Evolutionary conservation across 805 yeast genomes (phyloP), one percentile per base, ranked within the genome.

Genomic region (Myxozyma geophila): DNA sequence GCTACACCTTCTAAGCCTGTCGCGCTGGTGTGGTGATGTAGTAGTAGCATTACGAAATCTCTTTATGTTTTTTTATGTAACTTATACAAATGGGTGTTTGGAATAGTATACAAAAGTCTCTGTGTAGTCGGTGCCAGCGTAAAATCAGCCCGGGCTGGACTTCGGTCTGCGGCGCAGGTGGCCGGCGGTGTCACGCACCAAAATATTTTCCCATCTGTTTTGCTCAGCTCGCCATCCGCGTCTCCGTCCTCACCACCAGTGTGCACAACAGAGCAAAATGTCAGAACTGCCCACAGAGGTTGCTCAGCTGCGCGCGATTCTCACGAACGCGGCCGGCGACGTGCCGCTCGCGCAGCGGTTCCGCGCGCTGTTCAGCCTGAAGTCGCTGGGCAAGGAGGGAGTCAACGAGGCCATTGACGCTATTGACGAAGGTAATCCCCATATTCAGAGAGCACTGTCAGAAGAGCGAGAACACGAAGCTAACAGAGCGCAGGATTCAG

Each of bases 351-450:
- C 97, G 4, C 86, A 83, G 76, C 83, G 99, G 72, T 95, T 95
- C 79, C 84, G 99, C 76, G 98, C 99, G 7, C 82, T 95, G 41
- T 95, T 95, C 82, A 91, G 88, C 78, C 81, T 95, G 71, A 95
- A 95, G 77, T 85, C 90, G 53, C 80, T 90, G 58, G 99, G 97
- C 44, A 85, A 87, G 54, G 96, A 91, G 64, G 86, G 87, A 47
- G 75, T 78, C 48, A 76, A 79, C 19, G 80, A 82, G 39, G 96
- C 96, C 57, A 84, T 93, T 59, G 84, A 88, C 58, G 90, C 90
- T 78, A 93, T 95, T 69, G 89, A 92, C 51, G 92, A 85, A 71
- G 87, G 93, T 66, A 28, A n/a, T n/a, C n/a, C n/a, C n/a, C n/a
- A n/a, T n/a, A n/a, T n/a, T n/a, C n/a, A n/a, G n/a, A n/a, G n/a